phyloP scores from a whole-genome alignment of 495 filamentous ascomycete species.

The Baudoinia panamericana region DNA sequence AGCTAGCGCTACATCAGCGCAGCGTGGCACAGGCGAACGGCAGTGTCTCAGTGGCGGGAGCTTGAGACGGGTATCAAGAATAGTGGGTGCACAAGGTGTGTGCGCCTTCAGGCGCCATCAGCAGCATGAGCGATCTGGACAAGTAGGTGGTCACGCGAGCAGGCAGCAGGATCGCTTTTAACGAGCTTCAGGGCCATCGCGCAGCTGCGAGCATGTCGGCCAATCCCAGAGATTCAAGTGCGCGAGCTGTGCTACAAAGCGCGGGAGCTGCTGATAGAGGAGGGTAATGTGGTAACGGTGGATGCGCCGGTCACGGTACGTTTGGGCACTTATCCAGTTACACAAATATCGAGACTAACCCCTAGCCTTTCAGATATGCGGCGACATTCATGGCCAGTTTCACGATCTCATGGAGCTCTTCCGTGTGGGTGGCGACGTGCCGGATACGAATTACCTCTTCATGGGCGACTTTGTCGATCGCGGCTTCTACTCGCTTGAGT shows the following conservation, averaged over 20 bases:
- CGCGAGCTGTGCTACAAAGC: slow-evolving; percentile 97
- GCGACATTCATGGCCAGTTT: slow-evolving; percentile 67
- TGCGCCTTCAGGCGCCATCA: slow-evolving; percentile 5
- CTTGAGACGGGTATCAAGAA: too few species aligned
- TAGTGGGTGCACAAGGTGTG: background rate
- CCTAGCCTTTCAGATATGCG: too few species aligned
- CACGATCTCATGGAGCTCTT: slow-evolving; percentile 99
- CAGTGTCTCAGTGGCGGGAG: too few species aligned
- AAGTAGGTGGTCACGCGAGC: slow-evolving; percentile 40
- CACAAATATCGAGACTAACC: too few species aligned
- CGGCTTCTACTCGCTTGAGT: slow-evolving; percentile 95
- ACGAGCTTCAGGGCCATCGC: slow-evolving; percentile 63
- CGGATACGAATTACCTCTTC: slow-evolving; percentile 96
- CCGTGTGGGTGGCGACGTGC: slow-evolving; percentile 84
- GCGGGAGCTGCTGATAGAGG: slow-evolving; percentile 89
- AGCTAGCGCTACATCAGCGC: too few species aligned
- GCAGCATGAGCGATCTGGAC: slow-evolving; percentile 74
- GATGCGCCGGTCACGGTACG: slow-evolving; percentile 83
- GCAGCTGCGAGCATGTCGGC: slow-evolving; percentile 85
- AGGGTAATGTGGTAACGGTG: slow-evolving; percentile 93
- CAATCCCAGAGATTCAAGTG: slow-evolving; percentile 89
- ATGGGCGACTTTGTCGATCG: slow-evolving; percentile 89
- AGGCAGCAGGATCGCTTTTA: background rate
- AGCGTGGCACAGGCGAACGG: too few species aligned
- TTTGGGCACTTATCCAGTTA: background rate